These are phyloP conservation scores for Stentor coeruleus DNA, from an alignment of 73 alveolate species.

Conservation along the genomic window DNA sequence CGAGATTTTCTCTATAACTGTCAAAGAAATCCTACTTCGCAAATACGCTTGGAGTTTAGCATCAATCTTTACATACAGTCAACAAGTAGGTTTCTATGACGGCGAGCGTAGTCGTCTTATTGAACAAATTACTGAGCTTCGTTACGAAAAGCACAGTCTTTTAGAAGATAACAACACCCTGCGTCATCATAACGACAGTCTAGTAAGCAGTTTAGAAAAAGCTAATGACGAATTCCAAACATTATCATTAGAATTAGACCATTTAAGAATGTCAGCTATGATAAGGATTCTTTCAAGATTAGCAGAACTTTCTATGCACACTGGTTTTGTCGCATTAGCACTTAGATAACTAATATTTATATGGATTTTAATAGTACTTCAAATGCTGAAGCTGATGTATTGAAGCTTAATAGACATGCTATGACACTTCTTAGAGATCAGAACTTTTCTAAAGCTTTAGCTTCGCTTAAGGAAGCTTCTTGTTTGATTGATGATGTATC, in stretches of 20 bases:
- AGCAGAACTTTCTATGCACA: not conserved
- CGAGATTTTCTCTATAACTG: not conserved
- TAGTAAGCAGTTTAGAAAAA: not conserved
- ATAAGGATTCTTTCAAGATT: not conserved
- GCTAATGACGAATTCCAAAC: conserved; percentile 9
- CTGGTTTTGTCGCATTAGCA: no score
- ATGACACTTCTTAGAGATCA: no score
- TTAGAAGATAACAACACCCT: not conserved
- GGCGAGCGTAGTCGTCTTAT: conserved; percentile 9
- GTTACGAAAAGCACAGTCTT: conserved; percentile 21
- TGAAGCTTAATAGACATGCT: no score
- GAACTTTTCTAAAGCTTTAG: no score
- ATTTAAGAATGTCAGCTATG: not conserved
- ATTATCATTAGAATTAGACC: not conserved
- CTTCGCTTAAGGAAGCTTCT: no score
- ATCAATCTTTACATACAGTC: not conserved
- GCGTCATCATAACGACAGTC: conserved; percentile 9
- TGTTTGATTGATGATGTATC: no score
- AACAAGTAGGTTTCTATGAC: conserved; percentile 8
- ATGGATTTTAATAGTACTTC: no score
- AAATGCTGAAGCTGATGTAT: no score
- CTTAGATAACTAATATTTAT: no score
- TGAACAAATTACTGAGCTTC: conserved; percentile 10
- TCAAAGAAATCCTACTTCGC: not conserved
- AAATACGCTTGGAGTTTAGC: not conserved